A percentile compares a stretch with the other conserved stretches of the same genome.
These are phyloP conservation scores for Batkoa obscura DNA, from an alignment of 371 early-diverging fungal species.

Conservation along the genomic window DNA sequence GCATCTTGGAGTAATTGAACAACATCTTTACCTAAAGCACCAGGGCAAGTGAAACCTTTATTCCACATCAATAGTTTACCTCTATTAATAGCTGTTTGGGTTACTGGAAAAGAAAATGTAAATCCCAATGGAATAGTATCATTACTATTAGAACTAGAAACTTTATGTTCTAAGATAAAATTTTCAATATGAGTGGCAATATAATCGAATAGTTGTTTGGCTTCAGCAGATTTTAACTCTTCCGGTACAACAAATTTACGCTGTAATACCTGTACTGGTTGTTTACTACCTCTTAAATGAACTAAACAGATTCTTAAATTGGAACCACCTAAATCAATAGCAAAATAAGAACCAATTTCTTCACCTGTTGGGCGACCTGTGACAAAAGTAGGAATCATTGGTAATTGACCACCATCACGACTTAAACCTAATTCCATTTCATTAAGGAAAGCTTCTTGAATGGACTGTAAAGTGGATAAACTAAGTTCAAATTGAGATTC, in stretches of 20 bases:
- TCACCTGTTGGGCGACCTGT: constrained; percentile 40
- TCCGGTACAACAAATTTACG: constrained; percentile 67
- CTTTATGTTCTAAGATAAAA: constrained; percentile 39
- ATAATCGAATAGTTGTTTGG: constrained; percentile 47
- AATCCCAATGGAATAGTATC: constrained; percentile 55
- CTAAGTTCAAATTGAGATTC: constrained; percentile 34
- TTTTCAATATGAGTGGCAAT: constrained; percentile 70
- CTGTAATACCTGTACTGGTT: constrained; percentile 39
- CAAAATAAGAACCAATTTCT: constrained; percentile 70
- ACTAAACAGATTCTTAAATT: constrained; percentile 82
- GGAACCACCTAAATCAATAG: constrained; percentile 89
- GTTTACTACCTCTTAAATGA: constrained; percentile 45
- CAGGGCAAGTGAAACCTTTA: constrained; percentile 70
- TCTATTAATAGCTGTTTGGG: constrained; percentile 53
- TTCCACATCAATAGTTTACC: constrained; percentile 77
- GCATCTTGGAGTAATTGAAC: constrained; percentile 71
- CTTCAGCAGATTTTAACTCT: constrained; percentile 42
- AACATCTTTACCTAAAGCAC: constrained; percentile 74
- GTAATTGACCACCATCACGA: constrained; percentile 8
- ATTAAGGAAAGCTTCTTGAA: constrained; percentile 38
- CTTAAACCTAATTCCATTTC: constrained; percentile 58
- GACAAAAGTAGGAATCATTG: constrained; percentile 18
- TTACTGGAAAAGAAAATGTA: constrained; percentile 88
- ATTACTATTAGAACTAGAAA: constrained; percentile 7
- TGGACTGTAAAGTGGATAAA: constrained; percentile 29